Percentiles rank a stretch among this genome's conserved stretches.
Evolutionary conservation across 2,329 filamentous ascomycete genomes (phyloP).

Genomic region (Stagonosporopsis vannaccii): DNA sequence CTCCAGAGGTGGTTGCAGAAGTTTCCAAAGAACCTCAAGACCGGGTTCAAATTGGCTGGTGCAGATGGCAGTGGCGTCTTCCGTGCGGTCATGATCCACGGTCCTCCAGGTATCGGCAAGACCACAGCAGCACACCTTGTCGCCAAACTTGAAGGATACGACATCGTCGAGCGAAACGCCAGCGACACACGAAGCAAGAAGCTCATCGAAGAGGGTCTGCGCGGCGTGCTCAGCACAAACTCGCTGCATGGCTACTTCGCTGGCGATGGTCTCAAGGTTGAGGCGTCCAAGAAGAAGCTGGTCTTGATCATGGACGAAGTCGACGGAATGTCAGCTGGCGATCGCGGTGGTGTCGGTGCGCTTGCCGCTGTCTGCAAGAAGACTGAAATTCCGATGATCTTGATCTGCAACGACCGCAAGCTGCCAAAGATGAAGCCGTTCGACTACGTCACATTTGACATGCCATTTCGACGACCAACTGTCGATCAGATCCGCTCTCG

Average conservation of each 20-base stretch:
- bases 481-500: constrained; percentile 89
- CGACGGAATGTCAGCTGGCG: constrained; percentile 97
- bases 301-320: constrained; percentile 99
- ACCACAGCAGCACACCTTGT: constrained; percentile 96
- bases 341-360: constrained; percentile 93
- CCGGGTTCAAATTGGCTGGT: constrained; percentile 81
- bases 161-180: constrained; percentile 93
- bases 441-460: constrained; percentile 81
- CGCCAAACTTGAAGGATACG: constrained; percentile 90
- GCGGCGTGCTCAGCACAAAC: constrained; percentile 90
- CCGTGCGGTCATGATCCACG: constrained; percentile 92
- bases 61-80: constrained; percentile 83
- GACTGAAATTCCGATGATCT: constrained; percentile 90
- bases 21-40: constrained; percentile 81
- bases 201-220: constrained; percentile 86
- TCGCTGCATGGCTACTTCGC: constrained; percentile 92
- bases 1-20: constrained; percentile 86
- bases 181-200: constrained; percentile 97
- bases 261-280: constrained; percentile 79
- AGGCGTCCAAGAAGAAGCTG: constrained; percentile 86
- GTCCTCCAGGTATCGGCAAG: constrained; percentile 95
- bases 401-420: constrained; percentile 95
- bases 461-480: constrained; percentile 88
- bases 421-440: constrained; percentile 99
- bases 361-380: constrained; percentile 95